phyloP scores from a whole-genome alignment of 768 basidiomycete species.

The Termitomyces sp. region DNA sequence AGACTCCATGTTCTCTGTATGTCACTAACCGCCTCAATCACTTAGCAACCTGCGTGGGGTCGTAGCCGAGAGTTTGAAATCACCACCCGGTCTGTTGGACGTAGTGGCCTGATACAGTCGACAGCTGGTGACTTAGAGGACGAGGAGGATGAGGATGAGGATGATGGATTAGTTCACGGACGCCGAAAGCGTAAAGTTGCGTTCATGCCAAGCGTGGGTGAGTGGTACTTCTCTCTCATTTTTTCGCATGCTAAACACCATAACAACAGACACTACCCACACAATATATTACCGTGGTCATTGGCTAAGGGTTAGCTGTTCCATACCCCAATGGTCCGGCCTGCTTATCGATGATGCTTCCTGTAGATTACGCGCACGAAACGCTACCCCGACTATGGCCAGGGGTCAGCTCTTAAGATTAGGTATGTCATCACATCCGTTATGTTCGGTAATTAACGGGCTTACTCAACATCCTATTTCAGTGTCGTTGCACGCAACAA shows the following conservation, averaged over 20 bases:
- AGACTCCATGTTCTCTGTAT: background rate
- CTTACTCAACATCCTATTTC: slow-evolving; percentile 7
- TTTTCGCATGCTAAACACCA: slow-evolving; percentile 7
- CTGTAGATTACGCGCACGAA: slow-evolving; percentile 75
- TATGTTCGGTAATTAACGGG: slow-evolving; percentile 12
- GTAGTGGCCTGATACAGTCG: slow-evolving; percentile 59
- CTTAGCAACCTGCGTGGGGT: slow-evolving; percentile 88
- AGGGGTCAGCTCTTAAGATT: slow-evolving; percentile 72
- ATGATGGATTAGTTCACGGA: slow-evolving; percentile 57
- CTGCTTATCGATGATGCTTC: slow-evolving; percentile 14
- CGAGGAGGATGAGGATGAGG: slow-evolving; percentile 61
- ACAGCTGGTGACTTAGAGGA: slow-evolving; percentile 79
- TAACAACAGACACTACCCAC: slow-evolving; percentile 68
- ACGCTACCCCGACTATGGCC: slow-evolving; percentile 73
- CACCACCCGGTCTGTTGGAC: slow-evolving; percentile 70
- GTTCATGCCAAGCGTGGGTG: slow-evolving; percentile 84
- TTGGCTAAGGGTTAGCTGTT: slow-evolving; percentile 67
- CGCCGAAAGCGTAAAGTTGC: slow-evolving; percentile 75
- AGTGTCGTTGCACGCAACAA: slow-evolving; percentile 89
- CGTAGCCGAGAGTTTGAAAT: slow-evolving; percentile 88
- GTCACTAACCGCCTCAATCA: background rate
- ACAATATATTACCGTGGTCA: slow-evolving; percentile 89
- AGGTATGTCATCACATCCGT: slow-evolving; percentile 42
- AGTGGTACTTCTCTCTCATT: slow-evolving; percentile 19
- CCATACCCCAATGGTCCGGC: slow-evolving; percentile 6